phyloP scores from a whole-genome alignment of 192 early-diverging fungal genomes.

The Gamsiella multidivaricata region DNA sequence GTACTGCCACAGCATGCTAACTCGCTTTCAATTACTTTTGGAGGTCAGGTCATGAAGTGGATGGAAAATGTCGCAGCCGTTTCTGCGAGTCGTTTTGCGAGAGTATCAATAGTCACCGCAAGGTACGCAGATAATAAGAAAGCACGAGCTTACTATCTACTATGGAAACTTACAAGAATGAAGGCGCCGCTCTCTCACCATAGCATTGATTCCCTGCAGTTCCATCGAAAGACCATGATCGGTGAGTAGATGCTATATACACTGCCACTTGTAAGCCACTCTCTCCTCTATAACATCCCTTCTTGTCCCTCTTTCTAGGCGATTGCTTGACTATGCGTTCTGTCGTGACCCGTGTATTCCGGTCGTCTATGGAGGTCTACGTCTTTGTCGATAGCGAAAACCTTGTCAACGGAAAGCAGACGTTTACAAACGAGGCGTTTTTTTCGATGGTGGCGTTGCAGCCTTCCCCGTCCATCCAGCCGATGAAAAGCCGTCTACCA shows the following conservation, averaged over 20 bases:
- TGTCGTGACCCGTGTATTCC: conserved; percentile 63
- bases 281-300: neutral
- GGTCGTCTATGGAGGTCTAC: conserved; percentile 68
- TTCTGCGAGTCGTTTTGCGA: conserved; percentile 66
- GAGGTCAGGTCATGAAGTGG: conserved; percentile 79
- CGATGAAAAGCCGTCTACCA: conserved; percentile 19
- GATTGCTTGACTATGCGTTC: conserved; percentile 63
- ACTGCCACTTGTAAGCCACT: neutral
- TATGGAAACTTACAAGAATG: no score
- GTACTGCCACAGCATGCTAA: conserved; percentile 83
- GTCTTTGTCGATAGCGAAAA: conserved; percentile 67
- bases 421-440: conserved; percentile 70
- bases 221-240: conserved; percentile 63
- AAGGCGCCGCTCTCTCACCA: no score
- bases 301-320: conserved; percentile 17
- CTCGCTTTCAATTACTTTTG: conserved; percentile 73
- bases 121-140: no score
- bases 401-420: conserved; percentile 61
- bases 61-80: conserved; percentile 73
- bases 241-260: conserved; percentile 22
- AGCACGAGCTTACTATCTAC: no score
- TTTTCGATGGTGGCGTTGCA: conserved; percentile 61
- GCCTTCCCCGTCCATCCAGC: conserved; percentile 13
- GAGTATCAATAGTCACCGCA: conserved; percentile 68
- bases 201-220: conserved; percentile 69